phyloP scores from a whole-genome alignment of 345 rosid species.

The Aquilaria sinensis region DNA sequence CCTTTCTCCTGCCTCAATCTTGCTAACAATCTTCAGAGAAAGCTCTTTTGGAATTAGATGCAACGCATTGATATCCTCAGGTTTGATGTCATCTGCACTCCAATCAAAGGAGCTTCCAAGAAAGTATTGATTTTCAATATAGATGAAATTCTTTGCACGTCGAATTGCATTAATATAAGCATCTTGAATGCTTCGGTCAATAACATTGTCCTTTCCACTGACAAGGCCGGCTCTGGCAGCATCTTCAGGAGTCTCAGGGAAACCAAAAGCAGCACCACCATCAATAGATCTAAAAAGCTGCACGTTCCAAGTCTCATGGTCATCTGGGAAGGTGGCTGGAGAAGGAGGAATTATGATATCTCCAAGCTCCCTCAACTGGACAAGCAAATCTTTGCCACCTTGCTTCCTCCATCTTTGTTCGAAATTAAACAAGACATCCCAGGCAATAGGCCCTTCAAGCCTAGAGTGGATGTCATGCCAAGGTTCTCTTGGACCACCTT shows the following conservation, averaged over 20 bases:
- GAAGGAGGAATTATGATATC: slow-evolving; percentile 3
- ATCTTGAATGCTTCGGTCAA: slow-evolving; percentile 16
- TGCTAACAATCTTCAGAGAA: slow-evolving; percentile 10
- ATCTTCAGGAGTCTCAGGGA: slow-evolving; percentile 3
- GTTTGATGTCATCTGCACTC: slow-evolving; percentile 2
- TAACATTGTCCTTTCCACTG: slow-evolving; percentile 7
- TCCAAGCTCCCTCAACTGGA: background rate
- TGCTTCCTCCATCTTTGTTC: slow-evolving; percentile 13
- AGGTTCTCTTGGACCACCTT: slow-evolving; percentile 17
- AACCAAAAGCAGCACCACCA: slow-evolving; percentile 7
- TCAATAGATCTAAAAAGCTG: slow-evolving; percentile 12
- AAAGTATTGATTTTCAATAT: slow-evolving; percentile 8
- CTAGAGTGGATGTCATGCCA: slow-evolving; percentile 12
- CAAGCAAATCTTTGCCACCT: background rate
- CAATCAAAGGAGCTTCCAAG: slow-evolving; percentile 10
- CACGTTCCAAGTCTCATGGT: slow-evolving; percentile 9
- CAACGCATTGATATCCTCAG: slow-evolving; percentile 4
- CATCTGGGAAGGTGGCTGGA: background rate
- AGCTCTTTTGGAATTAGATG: slow-evolving; percentile 9
- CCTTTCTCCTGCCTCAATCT: slow-evolving; percentile 9
- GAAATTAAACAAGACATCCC: slow-evolving; percentile 14
- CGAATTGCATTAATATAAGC: slow-evolving; percentile 13
- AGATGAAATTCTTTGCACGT: slow-evolving; percentile 12
- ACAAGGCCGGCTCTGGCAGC: slow-evolving; percentile 1
- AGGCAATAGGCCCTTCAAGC: slow-evolving; percentile 5